Percentiles rank a stretch among this genome's conserved stretches.
phyloP scores from a whole-genome alignment of 2,329 filamentous ascomycete species.

The Scedosporium apiospermum region DNA sequence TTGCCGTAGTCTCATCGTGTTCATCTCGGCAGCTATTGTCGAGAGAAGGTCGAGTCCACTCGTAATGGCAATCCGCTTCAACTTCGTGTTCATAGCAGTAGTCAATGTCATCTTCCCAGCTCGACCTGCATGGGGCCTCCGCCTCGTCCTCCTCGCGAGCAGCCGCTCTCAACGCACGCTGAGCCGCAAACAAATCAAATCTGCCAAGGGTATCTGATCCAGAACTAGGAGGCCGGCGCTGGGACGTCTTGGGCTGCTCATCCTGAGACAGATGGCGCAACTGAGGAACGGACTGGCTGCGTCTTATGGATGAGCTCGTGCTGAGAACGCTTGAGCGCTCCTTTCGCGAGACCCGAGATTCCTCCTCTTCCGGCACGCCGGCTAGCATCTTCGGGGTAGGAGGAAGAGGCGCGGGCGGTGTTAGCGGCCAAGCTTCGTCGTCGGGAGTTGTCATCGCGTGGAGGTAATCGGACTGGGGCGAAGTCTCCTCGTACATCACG shows the following conservation, averaged over 20 bases:
- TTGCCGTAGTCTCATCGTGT: slow-evolving; percentile 8
- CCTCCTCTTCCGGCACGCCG: slow-evolving; percentile 56
- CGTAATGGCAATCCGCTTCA: slow-evolving; percentile 57
- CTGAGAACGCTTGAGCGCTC: slow-evolving; percentile 36
- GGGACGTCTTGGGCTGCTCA: slow-evolving; percentile 9
- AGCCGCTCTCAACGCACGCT: slow-evolving; percentile 5
- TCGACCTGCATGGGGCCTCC: slow-evolving; percentile 30
- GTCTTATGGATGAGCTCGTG: slow-evolving; percentile 41
- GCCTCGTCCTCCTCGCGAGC: slow-evolving; percentile 16
- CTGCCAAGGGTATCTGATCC: slow-evolving; percentile 43
- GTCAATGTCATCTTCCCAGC: slow-evolving; percentile 62
- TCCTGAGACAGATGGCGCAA: slow-evolving; percentile 33
- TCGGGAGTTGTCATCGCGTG: slow-evolving; percentile 33
- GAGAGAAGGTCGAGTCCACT: slow-evolving; percentile 51
- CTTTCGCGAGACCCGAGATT: slow-evolving; percentile 29
- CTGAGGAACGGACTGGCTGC: slow-evolving; percentile 45
- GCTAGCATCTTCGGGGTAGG: slow-evolving; percentile 32
- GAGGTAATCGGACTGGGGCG: slow-evolving; percentile 16
- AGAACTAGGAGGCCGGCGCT: slow-evolving; percentile 30
- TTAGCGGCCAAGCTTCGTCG: slow-evolving; percentile 35
- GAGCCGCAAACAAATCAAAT: slow-evolving; percentile 26
- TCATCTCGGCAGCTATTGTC: slow-evolving; percentile 24
- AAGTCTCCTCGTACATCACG: slow-evolving; percentile 9
- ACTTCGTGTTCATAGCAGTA: slow-evolving; percentile 62
- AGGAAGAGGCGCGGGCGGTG: slow-evolving; percentile 16